Evolutionary conservation across 129 eudicot genomes (phyloP), one percentile per base, ranked within the genome.

Genomic region (Glebionis coronaria): DNA sequence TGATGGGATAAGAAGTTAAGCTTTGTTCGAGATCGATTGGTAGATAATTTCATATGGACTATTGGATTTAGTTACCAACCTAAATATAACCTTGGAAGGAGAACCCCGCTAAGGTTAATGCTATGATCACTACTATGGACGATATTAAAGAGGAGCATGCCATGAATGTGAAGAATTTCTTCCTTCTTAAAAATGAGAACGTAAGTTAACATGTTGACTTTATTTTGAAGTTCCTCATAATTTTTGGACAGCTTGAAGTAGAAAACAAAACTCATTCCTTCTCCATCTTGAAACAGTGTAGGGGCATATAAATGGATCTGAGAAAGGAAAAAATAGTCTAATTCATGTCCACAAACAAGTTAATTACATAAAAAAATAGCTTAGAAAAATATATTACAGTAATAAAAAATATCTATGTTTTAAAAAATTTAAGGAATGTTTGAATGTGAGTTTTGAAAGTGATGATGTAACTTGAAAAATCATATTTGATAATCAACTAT

Each of bases 241-340:
- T 56, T 81, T 62, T 90, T 97, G 44, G 97, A 86, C 29, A 94
- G 67, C 81, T 87, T 89, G 82, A 89, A 94, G 75, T 94, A 94
- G 50, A 94, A 67, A 69, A 86, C 99, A 23, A 70, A 71, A 78
- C 82, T 94, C 86, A 90, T 82, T 56, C 99, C 99, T 70, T 91
- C 88, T 71, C 99, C 99, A 58, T 94, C 97, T 79, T 90, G 88
- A 54, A 94, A 94, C 46, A 94, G 25, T 59, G 97, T 49, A 18
- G 89, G 82, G 1, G 99, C 88, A 77, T 94, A 94, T 29, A 87
- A 68, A 20, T 97, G 99, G 73, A 94, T 87, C 99, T 93, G 81
- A 64, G 10, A 23, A 4, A 19, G 18, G 27, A 7, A 10, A 18
- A 54, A 58, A 46, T 12, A 11, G 3, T 63, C 51, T 52, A 65